Conservation (phyloP, 768 basidiomycete species). For the Suillus occidentalis region DNA sequence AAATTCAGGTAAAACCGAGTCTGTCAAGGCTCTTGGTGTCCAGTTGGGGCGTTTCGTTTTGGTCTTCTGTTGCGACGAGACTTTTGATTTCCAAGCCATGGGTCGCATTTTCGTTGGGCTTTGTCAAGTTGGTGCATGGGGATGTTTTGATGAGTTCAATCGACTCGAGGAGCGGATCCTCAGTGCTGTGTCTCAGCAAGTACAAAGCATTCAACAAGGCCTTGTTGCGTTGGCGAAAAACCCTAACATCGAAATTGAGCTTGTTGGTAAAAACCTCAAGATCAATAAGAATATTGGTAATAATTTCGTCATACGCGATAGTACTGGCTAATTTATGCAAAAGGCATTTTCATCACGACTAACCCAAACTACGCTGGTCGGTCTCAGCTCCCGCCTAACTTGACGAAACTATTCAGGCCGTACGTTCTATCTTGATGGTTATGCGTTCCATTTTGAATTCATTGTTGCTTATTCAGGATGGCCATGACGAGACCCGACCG, state of each 20-base stretch:
- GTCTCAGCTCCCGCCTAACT: constrained; percentile 82
- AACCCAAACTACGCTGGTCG: constrained; percentile 99
- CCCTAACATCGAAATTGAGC: constrained; percentile 87
- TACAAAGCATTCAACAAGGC: constrained; percentile 97
- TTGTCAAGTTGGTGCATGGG: constrained; percentile 99
- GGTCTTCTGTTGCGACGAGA: constrained; percentile 99
- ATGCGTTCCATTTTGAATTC: constrained; percentile 13
- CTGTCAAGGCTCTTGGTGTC: constrained; percentile 97
- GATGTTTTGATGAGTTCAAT: constrained; percentile 98
- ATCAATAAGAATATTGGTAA: constrained; percentile 91
- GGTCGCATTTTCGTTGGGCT: constrained; percentile 98
- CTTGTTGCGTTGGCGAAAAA: constrained; percentile 80
- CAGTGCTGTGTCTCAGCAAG: constrained; percentile 97
- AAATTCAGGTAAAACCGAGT: constrained; percentile 89
- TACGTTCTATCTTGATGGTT: constrained; percentile 39
- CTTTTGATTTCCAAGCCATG: constrained; percentile 99
- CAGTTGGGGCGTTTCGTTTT: constrained; percentile 98
- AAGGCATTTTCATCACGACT: constrained; percentile 97
- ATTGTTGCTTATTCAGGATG: constrained; percentile 57
- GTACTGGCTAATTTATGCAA: constrained; percentile 13
- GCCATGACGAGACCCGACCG: constrained; percentile 99
- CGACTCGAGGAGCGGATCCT: constrained; percentile 97
- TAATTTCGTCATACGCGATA: constrained; percentile 10
- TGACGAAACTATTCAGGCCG: constrained; percentile 93
- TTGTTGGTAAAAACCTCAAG: constrained; percentile 92